Evolutionary conservation across 495 filamentous ascomycete genomes (phyloP).

Genomic region (Aspergillus egyptiacus): DNA sequence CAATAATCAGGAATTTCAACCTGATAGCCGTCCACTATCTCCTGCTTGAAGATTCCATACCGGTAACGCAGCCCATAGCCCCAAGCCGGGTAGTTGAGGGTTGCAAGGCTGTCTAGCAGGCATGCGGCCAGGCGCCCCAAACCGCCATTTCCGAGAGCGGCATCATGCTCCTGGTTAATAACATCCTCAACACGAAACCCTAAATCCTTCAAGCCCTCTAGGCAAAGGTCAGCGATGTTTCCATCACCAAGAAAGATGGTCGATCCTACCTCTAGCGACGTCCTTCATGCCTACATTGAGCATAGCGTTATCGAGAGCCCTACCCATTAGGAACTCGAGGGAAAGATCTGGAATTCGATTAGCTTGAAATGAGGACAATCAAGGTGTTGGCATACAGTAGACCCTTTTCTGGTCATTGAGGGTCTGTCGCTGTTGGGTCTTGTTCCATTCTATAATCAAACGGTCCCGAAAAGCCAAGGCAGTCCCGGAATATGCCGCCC

Average conservation of each 20-base stretch:
- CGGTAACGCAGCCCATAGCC: slow-evolving; percentile 92
- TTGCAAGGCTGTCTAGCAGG: slow-evolving; percentile 92
- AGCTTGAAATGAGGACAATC: not conserved
- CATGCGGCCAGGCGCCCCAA: slow-evolving; percentile 92
- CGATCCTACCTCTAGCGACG: slow-evolving; percentile 59
- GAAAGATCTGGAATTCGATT: slow-evolving; percentile 58
- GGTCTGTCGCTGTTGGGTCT: slow-evolving; percentile 93
- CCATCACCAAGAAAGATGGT: not conserved
- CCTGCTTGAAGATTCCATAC: slow-evolving; percentile 99
- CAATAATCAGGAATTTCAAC: slow-evolving; percentile 98
- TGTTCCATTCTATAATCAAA: slow-evolving; percentile 93
- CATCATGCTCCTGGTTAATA: slow-evolving; percentile 91
- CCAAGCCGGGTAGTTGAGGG: slow-evolving; percentile 93
- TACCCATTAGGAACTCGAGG: slow-evolving; percentile 94
- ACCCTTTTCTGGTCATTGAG: slow-evolving; percentile 84
- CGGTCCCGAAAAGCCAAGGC: slow-evolving; percentile 89
- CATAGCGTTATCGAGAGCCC: slow-evolving; percentile 97
- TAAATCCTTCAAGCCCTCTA: slow-evolving; percentile 77
- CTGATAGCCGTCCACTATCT: slow-evolving; percentile 95
- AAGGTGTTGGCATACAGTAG: slow-evolving; percentile 55
- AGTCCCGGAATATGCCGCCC: slow-evolving; percentile 84
- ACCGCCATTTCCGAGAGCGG: slow-evolving; percentile 92
- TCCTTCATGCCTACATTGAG: slow-evolving; percentile 88
- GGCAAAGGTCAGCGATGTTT: not conserved
- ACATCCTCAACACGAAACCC: slow-evolving; percentile 97